Conservation (phyloP, 345 rosid genomes). For the Raphanus raphanistrum region DNA sequence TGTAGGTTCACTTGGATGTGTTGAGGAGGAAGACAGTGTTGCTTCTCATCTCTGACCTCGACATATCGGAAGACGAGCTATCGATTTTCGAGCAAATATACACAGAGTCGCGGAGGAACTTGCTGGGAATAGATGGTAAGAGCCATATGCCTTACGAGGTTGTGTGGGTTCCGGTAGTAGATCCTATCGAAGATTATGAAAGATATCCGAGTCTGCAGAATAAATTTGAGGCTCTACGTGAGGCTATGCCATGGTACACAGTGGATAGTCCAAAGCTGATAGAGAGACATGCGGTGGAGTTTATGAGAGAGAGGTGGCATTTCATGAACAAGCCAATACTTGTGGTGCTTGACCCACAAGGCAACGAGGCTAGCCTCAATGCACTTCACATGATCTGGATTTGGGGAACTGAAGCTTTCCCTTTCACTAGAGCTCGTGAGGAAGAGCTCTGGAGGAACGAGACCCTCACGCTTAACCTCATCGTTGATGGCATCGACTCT, state of each 20-base stretch:
- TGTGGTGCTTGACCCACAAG: conserved; percentile 86
- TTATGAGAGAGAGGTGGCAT: conserved; percentile 77
- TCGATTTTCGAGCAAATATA: conserved; percentile 85
- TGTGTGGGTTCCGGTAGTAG: conserved; percentile 82
- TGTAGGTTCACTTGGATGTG: conserved; percentile 68
- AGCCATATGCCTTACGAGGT: conserved; percentile 64
- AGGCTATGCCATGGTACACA: conserved; percentile 82
- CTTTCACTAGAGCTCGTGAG: conserved; percentile 76
- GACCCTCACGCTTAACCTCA: conserved; percentile 74
- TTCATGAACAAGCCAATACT: conserved; percentile 89
- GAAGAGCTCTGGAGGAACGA: conserved; percentile 84
- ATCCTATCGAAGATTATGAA: conserved; percentile 41
- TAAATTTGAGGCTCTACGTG: conserved; percentile 54
- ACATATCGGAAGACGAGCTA: conserved; percentile 69
- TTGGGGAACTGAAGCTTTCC: conserved; percentile 94
- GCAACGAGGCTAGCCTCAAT: conserved; percentile 71
- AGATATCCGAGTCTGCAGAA: conserved; percentile 38
- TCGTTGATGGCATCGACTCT: conserved; percentile 76
- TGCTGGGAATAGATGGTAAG: conserved; percentile 51
- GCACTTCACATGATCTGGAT: conserved; percentile 99
- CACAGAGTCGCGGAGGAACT: conserved; percentile 59
- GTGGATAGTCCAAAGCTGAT: conserved; percentile 63
- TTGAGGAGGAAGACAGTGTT: conserved; percentile 79
- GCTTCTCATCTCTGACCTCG: conserved; percentile 73
- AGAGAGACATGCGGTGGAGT: conserved; percentile 61